Evolutionary conservation across 371 early-diverging fungal genomes (phyloP), one percentile per base, ranked within the genome.

Genomic region (Apophysomyces variabilis): DNA sequence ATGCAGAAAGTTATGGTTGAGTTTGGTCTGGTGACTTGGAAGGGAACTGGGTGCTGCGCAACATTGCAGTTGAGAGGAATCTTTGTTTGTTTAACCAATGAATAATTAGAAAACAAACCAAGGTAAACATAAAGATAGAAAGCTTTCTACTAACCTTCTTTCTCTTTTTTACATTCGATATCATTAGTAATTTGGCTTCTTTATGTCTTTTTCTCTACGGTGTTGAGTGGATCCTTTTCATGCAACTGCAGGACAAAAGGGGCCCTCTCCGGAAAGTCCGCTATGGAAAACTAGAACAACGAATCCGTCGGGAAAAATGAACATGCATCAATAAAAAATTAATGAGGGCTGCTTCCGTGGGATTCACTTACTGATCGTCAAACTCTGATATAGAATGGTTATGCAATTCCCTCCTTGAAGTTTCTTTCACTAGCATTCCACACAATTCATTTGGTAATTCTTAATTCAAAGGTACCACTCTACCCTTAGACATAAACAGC

Each of bases 251-350:
- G 13, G 13, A 45, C 46, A 45, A 45, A 45, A 45, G 16, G 46
- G n/a, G 13, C 0, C 16, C 13, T n/a, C 1, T 75, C 32, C 32
- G 32, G 66, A 16, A 76, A 47, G 16, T 80, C 54, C 54, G 62
- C 5, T 13, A 47, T 36, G 5, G 58, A 47, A 60, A 60, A 62
- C 60, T 44, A 56, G 16, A 62, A 66, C 21, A 46, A 26, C 35
- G 9, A 38, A 14, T 7, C 50, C 60, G 12, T 41, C 32, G 41
- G 39, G 46, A 13, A 45, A 45, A 45, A 18, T 6, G 46, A 45
- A 26, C 32, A 26, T 26, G 32, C 32, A 26, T 26, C 32, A 26
- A 26, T 26, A 26, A 26, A 26, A 26, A 26, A 3, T 26, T 26
- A 26, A 26, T 26, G 32, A 26, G 32, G 3, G 32, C 32, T 26